Conservation (phyloP, 2,329 filamentous ascomycete species). For the Ceratocystis eucalypticola region DNA sequence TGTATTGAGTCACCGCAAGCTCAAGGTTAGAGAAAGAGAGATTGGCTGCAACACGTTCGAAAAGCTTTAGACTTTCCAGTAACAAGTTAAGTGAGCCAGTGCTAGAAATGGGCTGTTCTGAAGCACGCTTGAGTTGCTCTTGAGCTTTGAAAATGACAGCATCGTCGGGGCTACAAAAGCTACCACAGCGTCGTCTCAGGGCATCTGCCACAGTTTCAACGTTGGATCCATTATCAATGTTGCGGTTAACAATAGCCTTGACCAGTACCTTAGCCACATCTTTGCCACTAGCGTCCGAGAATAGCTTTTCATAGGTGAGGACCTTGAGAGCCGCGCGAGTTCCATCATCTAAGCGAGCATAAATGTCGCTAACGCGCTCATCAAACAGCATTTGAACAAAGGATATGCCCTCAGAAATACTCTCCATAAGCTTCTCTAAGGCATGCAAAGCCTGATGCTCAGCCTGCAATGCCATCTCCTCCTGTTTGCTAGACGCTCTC, state of each 20-base stretch:
- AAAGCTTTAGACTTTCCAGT: slow-evolving; percentile 77
- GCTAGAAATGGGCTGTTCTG: slow-evolving; percentile 60
- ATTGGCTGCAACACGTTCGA: slow-evolving; percentile 74
- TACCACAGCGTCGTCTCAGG: slow-evolving; percentile 80
- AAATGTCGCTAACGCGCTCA: slow-evolving; percentile 80
- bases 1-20: slow-evolving; percentile 65
- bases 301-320: slow-evolving; percentile 78
- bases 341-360: slow-evolving; percentile 56
- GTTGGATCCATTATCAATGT: slow-evolving; percentile 91
- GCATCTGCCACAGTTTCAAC: slow-evolving; percentile 95
- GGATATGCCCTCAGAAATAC: slow-evolving; percentile 90
- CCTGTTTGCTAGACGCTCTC: slow-evolving; percentile 65
- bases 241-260: slow-evolving; percentile 94
- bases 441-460: slow-evolving; percentile 88
- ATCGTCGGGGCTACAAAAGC: slow-evolving; percentile 94
- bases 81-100: slow-evolving; percentile 67
- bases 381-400: slow-evolving; percentile 93
- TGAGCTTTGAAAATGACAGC: slow-evolving; percentile 98
- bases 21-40: slow-evolving; percentile 70
- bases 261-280: slow-evolving; percentile 88
- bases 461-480: slow-evolving; percentile 81
- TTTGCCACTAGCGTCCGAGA: slow-evolving; percentile 64
- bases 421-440: slow-evolving; percentile 69
- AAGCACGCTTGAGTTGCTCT: slow-evolving; percentile 79
- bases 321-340: slow-evolving; percentile 56